Conservation (phyloP, 2,329 filamentous ascomycete species). For the Pyrenochaeta sp. region DNA sequence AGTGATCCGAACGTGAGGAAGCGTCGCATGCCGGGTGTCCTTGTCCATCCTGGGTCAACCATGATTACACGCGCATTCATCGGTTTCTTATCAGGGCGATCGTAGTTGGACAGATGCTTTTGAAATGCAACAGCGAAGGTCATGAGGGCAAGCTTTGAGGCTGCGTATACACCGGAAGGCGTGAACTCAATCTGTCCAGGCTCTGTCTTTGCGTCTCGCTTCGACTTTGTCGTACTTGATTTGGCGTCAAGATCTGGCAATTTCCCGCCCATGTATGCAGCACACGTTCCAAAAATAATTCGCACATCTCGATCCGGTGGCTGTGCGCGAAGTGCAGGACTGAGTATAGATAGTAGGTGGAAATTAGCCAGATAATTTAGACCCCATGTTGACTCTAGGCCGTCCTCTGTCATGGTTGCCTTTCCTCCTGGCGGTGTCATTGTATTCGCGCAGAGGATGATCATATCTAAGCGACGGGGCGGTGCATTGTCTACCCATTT, state of each 20-base stretch:
- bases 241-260: constrained; percentile 63
- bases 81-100: constrained; percentile 81
- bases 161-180: constrained; percentile 56
- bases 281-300: constrained; percentile 85
- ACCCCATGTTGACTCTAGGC: constrained; percentile 89
- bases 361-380: constrained; percentile 96
- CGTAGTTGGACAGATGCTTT: constrained; percentile 85
- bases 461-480: constrained; percentile 85
- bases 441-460: constrained; percentile 85
- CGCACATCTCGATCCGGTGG: constrained; percentile 93
- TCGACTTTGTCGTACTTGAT: constrained; percentile 64
- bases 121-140: constrained; percentile 90
- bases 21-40: constrained; percentile 85
- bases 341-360: constrained; percentile 89
- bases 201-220: constrained; percentile 48
- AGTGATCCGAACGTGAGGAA: constrained; percentile 88
- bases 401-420: constrained; percentile 72
- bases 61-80: constrained; percentile 84
- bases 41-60: constrained; percentile 83
- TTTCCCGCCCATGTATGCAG: constrained; percentile 82
- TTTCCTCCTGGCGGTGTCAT: constrained; percentile 72
- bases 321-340: constrained; percentile 87
- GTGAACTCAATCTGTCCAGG: constrained; percentile 48
- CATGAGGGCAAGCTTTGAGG: constrained; percentile 76
- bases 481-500: constrained; percentile 98